A percentile compares a stretch with the other conserved stretches of the same genome.
Evolutionary conservation across 495 filamentous ascomycete species (phyloP).

Genomic region (Trichodelitschia bisporula): DNA sequence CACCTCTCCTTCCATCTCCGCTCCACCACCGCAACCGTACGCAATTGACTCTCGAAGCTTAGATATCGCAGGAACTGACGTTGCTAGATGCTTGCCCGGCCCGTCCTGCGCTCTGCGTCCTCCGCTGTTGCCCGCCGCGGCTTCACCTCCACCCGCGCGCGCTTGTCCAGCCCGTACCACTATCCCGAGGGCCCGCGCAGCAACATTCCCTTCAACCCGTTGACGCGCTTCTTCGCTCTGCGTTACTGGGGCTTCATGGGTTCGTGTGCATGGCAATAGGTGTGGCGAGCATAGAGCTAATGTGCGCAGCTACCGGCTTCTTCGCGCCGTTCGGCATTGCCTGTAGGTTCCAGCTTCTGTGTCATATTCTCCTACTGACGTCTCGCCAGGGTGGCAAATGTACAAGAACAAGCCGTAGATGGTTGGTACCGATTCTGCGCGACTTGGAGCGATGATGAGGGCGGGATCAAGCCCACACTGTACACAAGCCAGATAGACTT

Average conservation of each 20-base stretch:
- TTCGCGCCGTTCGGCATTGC: slow-evolving; percentile 57
- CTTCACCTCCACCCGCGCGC: slow-evolving; percentile 76
- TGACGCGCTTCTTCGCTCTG: slow-evolving; percentile 57
- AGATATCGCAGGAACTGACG: too few relatives aligned
- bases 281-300: background rate
- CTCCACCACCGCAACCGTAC: too few relatives aligned
- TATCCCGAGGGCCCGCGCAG: slow-evolving; percentile 88
- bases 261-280: slow-evolving; percentile 18
- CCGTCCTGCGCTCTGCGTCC: slow-evolving; percentile 38
- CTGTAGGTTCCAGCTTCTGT: slow-evolving; percentile 27
- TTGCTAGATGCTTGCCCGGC: slow-evolving; percentile 79
- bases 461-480: too few relatives aligned
- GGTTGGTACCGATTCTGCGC: too few relatives aligned
- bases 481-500: too few relatives aligned
- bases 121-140: slow-evolving; percentile 62
- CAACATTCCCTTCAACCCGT: slow-evolving; percentile 92
- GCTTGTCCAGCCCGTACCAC: slow-evolving; percentile 78
- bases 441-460: too few relatives aligned
- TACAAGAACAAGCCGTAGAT: too few relatives aligned
- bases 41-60: too few relatives aligned
- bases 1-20: too few relatives aligned
- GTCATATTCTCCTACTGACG: slow-evolving; percentile 2
- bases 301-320: slow-evolving; percentile 40
- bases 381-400: slow-evolving; percentile 54
- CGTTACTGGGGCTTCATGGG: slow-evolving; percentile 66